phyloP scores from a whole-genome alignment of 2,329 filamentous ascomycete species.

The Beauveria bassiana region DNA sequence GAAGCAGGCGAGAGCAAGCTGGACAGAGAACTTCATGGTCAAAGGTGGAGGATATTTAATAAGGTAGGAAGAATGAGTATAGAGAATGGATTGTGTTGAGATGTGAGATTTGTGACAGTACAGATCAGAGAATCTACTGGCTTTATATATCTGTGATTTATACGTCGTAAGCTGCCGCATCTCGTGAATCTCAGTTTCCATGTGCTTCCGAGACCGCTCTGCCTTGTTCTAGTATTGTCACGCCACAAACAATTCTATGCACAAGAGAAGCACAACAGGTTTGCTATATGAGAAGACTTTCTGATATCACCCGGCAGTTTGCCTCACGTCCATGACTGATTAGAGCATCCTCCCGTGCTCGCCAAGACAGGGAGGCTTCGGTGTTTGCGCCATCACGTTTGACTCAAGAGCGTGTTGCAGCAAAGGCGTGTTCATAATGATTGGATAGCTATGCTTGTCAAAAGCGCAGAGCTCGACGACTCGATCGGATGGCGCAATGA shows the following conservation, averaged over 20 bases:
- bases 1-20: slow-evolving; percentile 1
- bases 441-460: background rate
- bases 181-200: background rate
- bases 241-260: background rate
- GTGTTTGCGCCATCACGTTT: background rate
- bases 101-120: background rate
- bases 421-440: background rate
- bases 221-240: background rate
- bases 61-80: background rate
- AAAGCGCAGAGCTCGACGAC: background rate
- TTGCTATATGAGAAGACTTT: background rate
- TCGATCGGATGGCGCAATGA: background rate
- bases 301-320: background rate
- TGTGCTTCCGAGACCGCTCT: slow-evolving; percentile 5
- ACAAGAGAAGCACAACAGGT: background rate
- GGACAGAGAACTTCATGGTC: slow-evolving; percentile 5
- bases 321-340: background rate
- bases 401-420: too few relatives aligned
- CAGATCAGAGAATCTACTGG: background rate
- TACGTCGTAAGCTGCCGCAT: background rate
- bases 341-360: too few relatives aligned
- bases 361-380: background rate
- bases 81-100: background rate
- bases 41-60: background rate
- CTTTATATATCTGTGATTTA: background rate